phyloP scores from a whole-genome alignment of 78 protist species.

The Cavenderia fasciculata region DNA sequence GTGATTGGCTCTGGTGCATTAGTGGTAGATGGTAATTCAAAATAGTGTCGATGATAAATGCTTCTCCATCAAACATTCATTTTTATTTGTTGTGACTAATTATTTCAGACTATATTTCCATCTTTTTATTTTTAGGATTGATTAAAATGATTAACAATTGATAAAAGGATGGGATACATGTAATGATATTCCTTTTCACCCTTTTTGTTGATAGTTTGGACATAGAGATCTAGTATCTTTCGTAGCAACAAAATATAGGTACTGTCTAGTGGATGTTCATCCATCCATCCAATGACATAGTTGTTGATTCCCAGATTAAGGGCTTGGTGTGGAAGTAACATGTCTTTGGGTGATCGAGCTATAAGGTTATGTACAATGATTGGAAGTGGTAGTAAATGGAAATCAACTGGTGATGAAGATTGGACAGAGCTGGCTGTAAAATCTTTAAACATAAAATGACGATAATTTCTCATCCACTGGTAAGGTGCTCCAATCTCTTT shows the following conservation, averaged over 20 bases:
- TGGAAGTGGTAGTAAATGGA: not conserved
- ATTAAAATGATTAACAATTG: too few relatives aligned
- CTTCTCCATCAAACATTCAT: too few relatives aligned
- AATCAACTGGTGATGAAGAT: not conserved
- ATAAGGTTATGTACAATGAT: constrained; percentile 6
- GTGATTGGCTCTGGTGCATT: too few relatives aligned
- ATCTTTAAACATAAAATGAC: constrained; percentile 49
- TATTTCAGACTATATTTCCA: too few relatives aligned
- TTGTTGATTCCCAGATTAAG: not conserved
- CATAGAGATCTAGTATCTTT: constrained; percentile 1
- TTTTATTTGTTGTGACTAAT: too few relatives aligned
- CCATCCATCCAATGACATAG: constrained; percentile 9
- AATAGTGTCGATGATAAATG: too few relatives aligned
- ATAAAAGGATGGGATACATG: constrained; percentile 8
- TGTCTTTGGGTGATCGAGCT: constrained; percentile 21
- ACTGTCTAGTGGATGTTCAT: not conserved
- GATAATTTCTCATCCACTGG: constrained; percentile 13
- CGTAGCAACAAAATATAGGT: not conserved
- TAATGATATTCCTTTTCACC: constrained; percentile 12
- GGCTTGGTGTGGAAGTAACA: not conserved
- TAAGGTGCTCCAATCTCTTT: constrained; percentile 42
- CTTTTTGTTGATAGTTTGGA: not conserved
- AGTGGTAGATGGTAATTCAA: too few relatives aligned
- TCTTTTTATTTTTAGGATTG: too few relatives aligned
- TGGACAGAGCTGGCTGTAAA: not conserved